Base-by-base conservation (phyloP, 192 early-diverging fungal genomes). In the Radiomyces spectabilis region DNA sequence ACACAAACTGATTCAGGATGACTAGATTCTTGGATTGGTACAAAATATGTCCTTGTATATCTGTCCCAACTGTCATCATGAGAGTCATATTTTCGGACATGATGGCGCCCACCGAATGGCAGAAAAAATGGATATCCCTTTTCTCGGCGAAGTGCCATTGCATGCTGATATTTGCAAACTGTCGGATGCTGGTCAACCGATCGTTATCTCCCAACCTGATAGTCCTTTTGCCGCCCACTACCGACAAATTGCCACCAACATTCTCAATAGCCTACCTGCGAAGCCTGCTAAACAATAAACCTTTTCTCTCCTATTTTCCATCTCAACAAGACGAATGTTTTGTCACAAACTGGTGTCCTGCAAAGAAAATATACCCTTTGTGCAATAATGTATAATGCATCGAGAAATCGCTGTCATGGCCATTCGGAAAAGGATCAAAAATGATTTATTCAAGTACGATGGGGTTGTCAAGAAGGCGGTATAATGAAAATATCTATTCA, bases 31-130 rank as follows among this genome's bases (percentile, higher is more conserved):
- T 6, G 92, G 92, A 7, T 41, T 93, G 13, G 81, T 94, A 0
- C 82, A 95, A 60, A 95, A 95, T 63, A 95, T 95, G 93, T 83
- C 81, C 18, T 66, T 79, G 5, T 92, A 82, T 56, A 64, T 78
- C 7, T 95, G 93, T 57, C 80, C 87, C 5, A 83, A 88, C 41
- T 95, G 93, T 59, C 69, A 75, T 4, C 84, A 90, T 66, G 65
- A 78, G 61, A 75, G 81, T 0, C 82, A 89, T 59, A 83, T 94
- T 50, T 95, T 95, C 69, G 92, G 88, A 5, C 67, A 75, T 25
- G 66, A 76, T 46, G 81, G 83, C 16, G 77, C 78, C 19, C 61
- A 61, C 26, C 43, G 71, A 25, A 77, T 74, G 27, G 82, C 88
- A 8, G 57, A 77, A n/a, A 73, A 83, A 37, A 69, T 93, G 69